Conservation (phyloP, 2,329 filamentous ascomycete genomes). For the Xylariaceae sp. region DNA sequence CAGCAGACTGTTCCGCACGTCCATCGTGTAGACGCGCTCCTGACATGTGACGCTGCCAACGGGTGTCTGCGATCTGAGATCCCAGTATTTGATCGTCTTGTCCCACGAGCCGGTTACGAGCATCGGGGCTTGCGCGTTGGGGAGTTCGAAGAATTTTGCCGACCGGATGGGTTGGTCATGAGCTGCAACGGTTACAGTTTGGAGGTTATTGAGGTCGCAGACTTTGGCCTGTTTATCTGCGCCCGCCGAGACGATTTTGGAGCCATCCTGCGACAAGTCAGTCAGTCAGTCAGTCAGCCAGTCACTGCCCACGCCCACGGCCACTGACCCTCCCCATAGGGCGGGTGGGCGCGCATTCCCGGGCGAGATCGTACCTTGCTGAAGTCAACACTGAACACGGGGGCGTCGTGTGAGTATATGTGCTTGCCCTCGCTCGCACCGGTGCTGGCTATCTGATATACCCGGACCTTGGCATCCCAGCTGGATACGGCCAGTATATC, state of each 20-base stretch:
- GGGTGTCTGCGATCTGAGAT: constrained; percentile 61
- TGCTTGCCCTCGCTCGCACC: constrained; percentile 82
- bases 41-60: constrained; percentile 62
- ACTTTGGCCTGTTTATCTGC: constrained; percentile 88
- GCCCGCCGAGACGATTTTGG: constrained; percentile 79
- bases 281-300: no score
- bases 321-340: no score
- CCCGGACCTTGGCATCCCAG: constrained; percentile 97
- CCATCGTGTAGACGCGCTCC: constrained; percentile 85
- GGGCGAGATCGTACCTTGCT: constrained; percentile 62
- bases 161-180: constrained; percentile 80
- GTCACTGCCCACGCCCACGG: no score
- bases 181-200: constrained; percentile 68
- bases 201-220: constrained; percentile 68
- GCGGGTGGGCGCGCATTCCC: no score
- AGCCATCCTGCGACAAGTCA: constrained; percentile 65
- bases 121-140: constrained; percentile 62
- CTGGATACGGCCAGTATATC: constrained; percentile 87
- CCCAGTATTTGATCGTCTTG: constrained; percentile 88
- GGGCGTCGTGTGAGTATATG: constrained; percentile 77
- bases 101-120: constrained; percentile 91
- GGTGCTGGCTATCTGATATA: constrained; percentile 80
- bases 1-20: constrained; percentile 79
- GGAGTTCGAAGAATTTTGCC: constrained; percentile 70
- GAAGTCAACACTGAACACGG: constrained; percentile 81